Base-by-base conservation (phyloP, 2,329 filamentous ascomycete species). In the Fusarium acutatum region DNA sequence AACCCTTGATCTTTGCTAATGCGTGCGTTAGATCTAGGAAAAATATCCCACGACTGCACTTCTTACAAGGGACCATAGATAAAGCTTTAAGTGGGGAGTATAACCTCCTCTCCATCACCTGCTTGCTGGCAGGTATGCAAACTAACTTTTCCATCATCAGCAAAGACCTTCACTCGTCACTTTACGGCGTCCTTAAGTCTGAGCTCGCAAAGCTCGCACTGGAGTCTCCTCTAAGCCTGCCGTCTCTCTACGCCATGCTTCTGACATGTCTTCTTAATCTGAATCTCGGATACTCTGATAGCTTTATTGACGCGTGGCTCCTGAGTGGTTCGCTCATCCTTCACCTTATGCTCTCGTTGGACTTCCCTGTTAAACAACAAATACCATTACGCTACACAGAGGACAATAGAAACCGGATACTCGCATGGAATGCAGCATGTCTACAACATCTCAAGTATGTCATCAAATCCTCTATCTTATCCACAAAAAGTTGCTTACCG, bases 401-500 rank as follows among this genome's bases (percentile, higher is more conserved):
- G 11, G 24, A 53, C 10, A 24, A 53, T 5, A 28, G 11, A 5
- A 10, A n/a, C 0, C 14, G 3, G 3, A 10, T 53, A 38, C 14
- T 53, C 10, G n/a, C 34, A 7, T 53, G 50, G 50, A 53, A 53
- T 38, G 7, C 34, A 9, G 24, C 50, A 28, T 53, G 50, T 3
- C 50, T 53, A 7, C 50, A 53, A 38, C 50, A 53, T 7, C 50
- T 53, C 34, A 53, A 53, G 50, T 37, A 28, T 3, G 20, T n/a
- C n/a, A n/a, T n/a, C n/a, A n/a, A n/a, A n/a, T n/a, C n/a, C n/a
- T n/a, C n/a, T n/a, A n/a, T 17, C 5, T 11, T 2, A 20, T 5
- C 1, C 0, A 3, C 2, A 28, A 3, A 3, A 17, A 28, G 0
- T 1, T 6, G 9, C 34, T 53, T 0, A 53, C 18, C 13, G 8